Evolutionary conservation across 1,139 yeast species (phyloP), one percentile per base, ranked within the genome.

Genomic region (Suzukiozyma palmioleophila): DNA sequence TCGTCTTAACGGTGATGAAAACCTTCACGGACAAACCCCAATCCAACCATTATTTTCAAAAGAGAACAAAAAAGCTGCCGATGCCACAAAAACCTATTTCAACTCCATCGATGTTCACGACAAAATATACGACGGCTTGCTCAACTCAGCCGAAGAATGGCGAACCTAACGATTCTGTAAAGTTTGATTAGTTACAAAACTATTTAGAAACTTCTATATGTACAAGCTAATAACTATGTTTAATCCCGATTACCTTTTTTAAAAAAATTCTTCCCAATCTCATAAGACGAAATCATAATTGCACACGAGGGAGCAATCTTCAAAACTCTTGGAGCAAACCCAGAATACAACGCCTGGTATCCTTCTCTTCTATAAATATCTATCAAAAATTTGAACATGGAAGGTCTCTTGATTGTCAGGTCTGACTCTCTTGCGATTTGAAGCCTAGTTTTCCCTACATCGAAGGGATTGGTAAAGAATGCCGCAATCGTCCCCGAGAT

Each of bases 261-360:
- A 53, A 84, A 77, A 31, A 84, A 65, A 52, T 76, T 77, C 60
- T 94, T 94, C 26, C 95, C 87, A 38, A 90, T 69, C 59, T 92
- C 98, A 59, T 92, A 92, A 33, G 95, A 84, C 2, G 97, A 87
- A 38, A 92, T 90, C 99, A 92, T 94, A 29, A 92, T 92, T 2
- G 98, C 98, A 73, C 98, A 92, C 10, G 97, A 84, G 3, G 98
- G 98, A 0, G 97, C 96, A 32, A 92, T 85, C 56, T 92, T 92
- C 59, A 90, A 66, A 8, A 92, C 77, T 48, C 99, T 73, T 0
- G 97, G 97, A 2, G 79, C 71, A 32, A 89, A 66, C 0, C 98
- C 98, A 30, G 87, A 85, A 56, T 83, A 90, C 14, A 92, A 65
- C 0, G 97, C 94, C 4, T 72, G 56, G 12, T 77, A 36, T 0